Evolutionary conservation across 164 flowering plant species (phyloP).

Genomic region (Saururus chinensis): DNA sequence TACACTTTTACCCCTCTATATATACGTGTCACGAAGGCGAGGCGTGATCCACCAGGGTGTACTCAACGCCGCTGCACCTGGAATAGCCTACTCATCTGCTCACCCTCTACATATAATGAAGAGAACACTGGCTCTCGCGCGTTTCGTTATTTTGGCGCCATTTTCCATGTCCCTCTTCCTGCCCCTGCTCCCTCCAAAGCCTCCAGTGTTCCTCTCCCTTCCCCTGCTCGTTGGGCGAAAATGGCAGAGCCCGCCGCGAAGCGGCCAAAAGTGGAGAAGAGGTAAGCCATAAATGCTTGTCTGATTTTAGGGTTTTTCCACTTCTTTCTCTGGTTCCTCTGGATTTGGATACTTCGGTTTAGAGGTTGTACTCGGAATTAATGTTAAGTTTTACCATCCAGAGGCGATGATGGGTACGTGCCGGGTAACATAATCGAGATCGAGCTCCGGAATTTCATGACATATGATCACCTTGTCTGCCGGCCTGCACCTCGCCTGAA

Average conservation of each 20-base stretch:
- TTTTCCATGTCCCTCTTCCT: background rate
- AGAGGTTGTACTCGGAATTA: too few relatives aligned
- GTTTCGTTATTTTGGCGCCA: background rate
- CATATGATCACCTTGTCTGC: conserved; percentile 48
- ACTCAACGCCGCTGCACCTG: too few relatives aligned
- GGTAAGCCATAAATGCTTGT: conserved; percentile 13
- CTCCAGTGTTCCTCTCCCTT: background rate
- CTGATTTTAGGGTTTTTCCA: background rate
- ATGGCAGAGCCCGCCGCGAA: conserved; percentile 37
- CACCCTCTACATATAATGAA: too few relatives aligned
- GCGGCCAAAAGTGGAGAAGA: conserved; percentile 35
- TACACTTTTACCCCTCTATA: too few relatives aligned
- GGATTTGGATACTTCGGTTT: too few relatives aligned
- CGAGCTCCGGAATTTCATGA: conserved; percentile 85
- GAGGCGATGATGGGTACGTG: conserved; percentile 78
- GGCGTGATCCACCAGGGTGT: too few relatives aligned
- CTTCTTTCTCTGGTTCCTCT: background rate
- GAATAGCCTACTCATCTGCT: too few relatives aligned
- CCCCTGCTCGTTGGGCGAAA: background rate
- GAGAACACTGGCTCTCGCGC: too few relatives aligned
- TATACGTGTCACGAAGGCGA: too few relatives aligned
- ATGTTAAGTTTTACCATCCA: conserved; percentile 11
- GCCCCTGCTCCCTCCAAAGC: background rate
- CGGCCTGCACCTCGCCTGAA: conserved; percentile 81
- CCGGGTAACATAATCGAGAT: conserved; percentile 81